phyloP scores from a whole-genome alignment of 805 yeast genomes.

The Starmerella sp. region DNA sequence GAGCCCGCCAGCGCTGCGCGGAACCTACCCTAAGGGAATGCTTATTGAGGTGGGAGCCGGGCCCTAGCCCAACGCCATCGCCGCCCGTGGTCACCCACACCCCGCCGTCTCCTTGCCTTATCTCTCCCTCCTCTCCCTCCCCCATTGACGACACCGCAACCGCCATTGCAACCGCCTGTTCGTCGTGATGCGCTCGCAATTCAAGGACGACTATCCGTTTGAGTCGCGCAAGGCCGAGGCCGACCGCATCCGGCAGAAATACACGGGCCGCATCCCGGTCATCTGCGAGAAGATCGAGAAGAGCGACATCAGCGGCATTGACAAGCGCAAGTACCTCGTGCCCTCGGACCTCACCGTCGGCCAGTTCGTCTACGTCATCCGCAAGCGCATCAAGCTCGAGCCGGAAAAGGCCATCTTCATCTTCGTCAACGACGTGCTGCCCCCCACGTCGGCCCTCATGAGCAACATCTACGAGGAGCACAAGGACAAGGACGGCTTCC shows the following conservation, averaged over 20 bases:
- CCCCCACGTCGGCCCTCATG: conserved; percentile 97
- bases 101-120: conserved; percentile 5
- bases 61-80: conserved; percentile 5
- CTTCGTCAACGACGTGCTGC: conserved; percentile 91
- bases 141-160: conserved; percentile 1
- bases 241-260: conserved; percentile 76
- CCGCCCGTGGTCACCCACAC: not conserved
- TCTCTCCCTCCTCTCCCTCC: not conserved
- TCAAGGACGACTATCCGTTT: conserved; percentile 90
- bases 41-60: not conserved
- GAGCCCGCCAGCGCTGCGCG: not conserved
- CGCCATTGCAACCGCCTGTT: not conserved
- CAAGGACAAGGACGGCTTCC: conserved; percentile 94
- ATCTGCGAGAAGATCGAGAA: conserved; percentile 96
- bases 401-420: conserved; percentile 97
- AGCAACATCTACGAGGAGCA: conserved; percentile 91
- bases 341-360: conserved; percentile 96
- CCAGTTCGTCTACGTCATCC: conserved; percentile 92
- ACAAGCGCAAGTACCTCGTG: conserved; percentile 91
- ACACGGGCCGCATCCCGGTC: conserved; percentile 86
- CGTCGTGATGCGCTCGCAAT: conserved; percentile 62
- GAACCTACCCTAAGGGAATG: not conserved
- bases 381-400: conserved; percentile 90
- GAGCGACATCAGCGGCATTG: conserved; percentile 90
- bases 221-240: conserved; percentile 94